phyloP scores from a whole-genome alignment of 2,329 filamentous ascomycete species.

The Sphaerulina musiva region DNA sequence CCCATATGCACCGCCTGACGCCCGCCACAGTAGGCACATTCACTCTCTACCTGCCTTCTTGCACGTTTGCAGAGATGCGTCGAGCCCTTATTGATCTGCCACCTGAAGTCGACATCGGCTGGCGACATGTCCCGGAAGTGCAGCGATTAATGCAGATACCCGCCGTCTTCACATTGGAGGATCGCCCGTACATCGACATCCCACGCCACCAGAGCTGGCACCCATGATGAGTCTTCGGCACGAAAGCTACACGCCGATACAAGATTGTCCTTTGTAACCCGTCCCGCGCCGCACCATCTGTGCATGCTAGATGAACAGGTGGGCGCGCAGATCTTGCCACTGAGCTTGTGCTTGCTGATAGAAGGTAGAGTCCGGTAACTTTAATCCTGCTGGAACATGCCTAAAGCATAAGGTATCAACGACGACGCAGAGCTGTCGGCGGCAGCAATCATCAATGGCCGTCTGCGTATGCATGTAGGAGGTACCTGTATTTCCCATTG shows the following conservation, averaged over 20 bases:
- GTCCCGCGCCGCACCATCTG: slow-evolving; percentile 6
- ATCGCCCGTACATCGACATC: slow-evolving; percentile 16
- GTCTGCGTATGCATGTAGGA: not conserved
- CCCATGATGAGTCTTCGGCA: slow-evolving; percentile 11
- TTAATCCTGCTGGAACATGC: slow-evolving; percentile 10
- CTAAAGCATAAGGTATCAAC: slow-evolving; percentile 2
- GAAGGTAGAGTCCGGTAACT: slow-evolving; percentile 13
- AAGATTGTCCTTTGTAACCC: slow-evolving; percentile 8
- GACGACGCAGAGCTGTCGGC: not conserved
- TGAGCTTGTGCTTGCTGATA: slow-evolving; percentile 9
- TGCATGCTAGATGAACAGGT: not conserved
- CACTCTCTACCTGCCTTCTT: not conserved
- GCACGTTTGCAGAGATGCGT: slow-evolving; percentile 6
- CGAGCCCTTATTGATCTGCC: slow-evolving; percentile 9
- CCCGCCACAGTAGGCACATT: not conserved
- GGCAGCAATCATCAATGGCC: not conserved
- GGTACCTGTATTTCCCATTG: too few species aligned
- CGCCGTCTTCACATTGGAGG: slow-evolving; percentile 13
- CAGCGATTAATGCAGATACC: slow-evolving; percentile 18
- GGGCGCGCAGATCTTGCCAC: not conserved
- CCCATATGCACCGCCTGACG: not conserved
- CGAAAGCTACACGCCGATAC: slow-evolving; percentile 10
- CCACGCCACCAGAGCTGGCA: slow-evolving; percentile 16
- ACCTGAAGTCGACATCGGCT: slow-evolving; percentile 11
- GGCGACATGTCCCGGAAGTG: slow-evolving; percentile 6